Base-by-base conservation (phyloP, 805 yeast genomes). In the Barnettozyma siamensis region DNA sequence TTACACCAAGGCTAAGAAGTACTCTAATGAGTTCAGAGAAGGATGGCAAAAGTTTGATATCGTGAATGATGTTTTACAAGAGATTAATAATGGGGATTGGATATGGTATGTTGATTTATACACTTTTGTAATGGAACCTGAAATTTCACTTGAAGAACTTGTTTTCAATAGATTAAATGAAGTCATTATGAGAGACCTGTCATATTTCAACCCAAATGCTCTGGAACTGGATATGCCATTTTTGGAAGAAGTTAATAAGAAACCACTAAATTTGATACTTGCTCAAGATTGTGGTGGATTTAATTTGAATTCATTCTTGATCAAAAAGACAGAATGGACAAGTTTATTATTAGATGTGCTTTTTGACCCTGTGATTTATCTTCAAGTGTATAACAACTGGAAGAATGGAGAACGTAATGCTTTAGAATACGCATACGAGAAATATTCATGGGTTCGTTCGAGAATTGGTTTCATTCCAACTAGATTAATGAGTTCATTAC, bases 11-110 rank as follows among this genome's bases (percentile, higher is more conserved):
- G 64, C 69, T 46, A 73, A 71, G 50, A 58, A 70, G 37, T 73
- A 73, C 49, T 70, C 73, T 35, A 71, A 71, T 54, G 76, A 72
- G 40, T 65, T 65, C 57, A 62, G 78, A 46, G 71, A 67, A 53
- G 70, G 70, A 3, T 67, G 72, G 72, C 70, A 65, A 47, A 66
- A 66, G 44, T 60, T 66, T 32, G 72, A 67, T 44, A 44, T 58
- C 21, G 44, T 67, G 23, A 55, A 64, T 31, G 59, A 52, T 23
- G 59, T 62, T 2, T 61, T 67, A 64, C 60, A 58, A 38, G 59
- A 64, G 37, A 49, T 55, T n/a, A 30, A 50, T 2, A 31, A 47
- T 16, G 60, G 61, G 10, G 59, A 56, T 30, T 67, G 72, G 72
- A 64, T 61, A 45, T 67, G 71, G 71, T 67, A 67, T 44, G 37